A percentile compares a stretch with the other conserved stretches of the same genome.
Evolutionary conservation across 257 asterid species (phyloP).

Genomic region (Plantago ovata): DNA sequence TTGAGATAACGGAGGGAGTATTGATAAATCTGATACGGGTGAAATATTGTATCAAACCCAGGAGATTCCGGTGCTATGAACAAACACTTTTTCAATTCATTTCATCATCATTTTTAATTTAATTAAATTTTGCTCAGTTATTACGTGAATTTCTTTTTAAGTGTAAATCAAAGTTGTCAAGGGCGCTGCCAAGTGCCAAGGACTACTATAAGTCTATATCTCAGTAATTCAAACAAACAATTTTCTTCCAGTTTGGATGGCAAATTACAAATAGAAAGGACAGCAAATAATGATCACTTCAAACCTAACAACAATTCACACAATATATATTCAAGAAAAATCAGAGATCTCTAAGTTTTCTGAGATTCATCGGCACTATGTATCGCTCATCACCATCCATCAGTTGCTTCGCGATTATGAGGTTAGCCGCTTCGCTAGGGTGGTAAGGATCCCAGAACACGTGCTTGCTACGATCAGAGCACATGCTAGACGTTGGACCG

Average conservation of each 20-base stretch:
- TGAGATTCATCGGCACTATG: constrained; percentile 64
- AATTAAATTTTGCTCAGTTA: too few relatives aligned
- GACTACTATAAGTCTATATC: too few relatives aligned
- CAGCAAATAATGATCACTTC: neutral
- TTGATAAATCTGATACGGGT: too few relatives aligned
- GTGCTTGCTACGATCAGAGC: constrained; percentile 65
- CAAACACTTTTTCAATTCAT: too few relatives aligned
- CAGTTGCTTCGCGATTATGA: constrained; percentile 74
- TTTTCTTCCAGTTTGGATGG: neutral
- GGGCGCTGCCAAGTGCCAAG: too few relatives aligned
- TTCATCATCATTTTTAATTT: too few relatives aligned
- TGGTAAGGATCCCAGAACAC: constrained; percentile 96
- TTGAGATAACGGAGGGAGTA: too few relatives aligned
- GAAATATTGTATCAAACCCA: too few relatives aligned
- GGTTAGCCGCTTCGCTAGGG: constrained; percentile 86
- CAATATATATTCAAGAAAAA: constrained; percentile 3
- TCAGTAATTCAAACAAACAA: neutral
- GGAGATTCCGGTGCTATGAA: too few relatives aligned
- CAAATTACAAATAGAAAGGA: neutral
- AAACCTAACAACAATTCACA: neutral
- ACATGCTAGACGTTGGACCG: constrained; percentile 80
- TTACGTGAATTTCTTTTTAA: too few relatives aligned
- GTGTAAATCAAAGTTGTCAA: too few relatives aligned
- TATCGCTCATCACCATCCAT: constrained; percentile 62
- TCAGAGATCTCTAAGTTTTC: constrained; percentile 68